Percentiles rank a stretch among this genome's conserved stretches.
Conservation (phyloP, 495 filamentous ascomycete species). For the Neurospora sp. region DNA sequence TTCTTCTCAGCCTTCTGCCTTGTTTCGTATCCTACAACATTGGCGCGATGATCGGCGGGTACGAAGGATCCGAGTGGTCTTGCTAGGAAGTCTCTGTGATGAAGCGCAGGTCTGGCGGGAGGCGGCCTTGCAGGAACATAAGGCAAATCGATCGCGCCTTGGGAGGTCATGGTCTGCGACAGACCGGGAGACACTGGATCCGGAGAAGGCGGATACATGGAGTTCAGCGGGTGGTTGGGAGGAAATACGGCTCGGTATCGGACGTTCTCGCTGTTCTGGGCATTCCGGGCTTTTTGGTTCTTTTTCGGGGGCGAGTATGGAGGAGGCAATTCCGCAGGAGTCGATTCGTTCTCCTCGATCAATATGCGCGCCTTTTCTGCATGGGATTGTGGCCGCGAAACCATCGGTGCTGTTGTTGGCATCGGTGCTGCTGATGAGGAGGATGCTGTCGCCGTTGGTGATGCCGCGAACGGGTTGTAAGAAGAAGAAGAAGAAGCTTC, state of each 20-base stretch:
- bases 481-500: neutral
- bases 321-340: constrained; percentile 24
- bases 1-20: constrained; percentile 36
- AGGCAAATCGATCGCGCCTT: constrained; percentile 30
- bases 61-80: constrained; percentile 26
- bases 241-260: constrained; percentile 33
- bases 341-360: constrained; percentile 16
- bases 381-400: constrained; percentile 14
- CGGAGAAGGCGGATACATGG: constrained; percentile 34
- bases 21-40: too few species aligned
- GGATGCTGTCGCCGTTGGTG: neutral
- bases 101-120: neutral
- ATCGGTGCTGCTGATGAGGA: constrained; percentile 9
- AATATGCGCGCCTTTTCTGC: constrained; percentile 30
- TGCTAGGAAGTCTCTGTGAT: constrained; percentile 19
- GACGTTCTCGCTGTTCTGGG: constrained; percentile 5
- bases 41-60: too few species aligned
- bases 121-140: constrained; percentile 31
- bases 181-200: constrained; percentile 30
- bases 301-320: constrained; percentile 31
- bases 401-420: constrained; percentile 11
- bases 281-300: neutral
- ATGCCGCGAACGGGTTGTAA: neutral
- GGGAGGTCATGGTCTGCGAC: constrained; percentile 37
- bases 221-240: constrained; percentile 20